Percentiles rank a stretch among this genome's conserved stretches.
Evolutionary conservation across 2,329 filamentous ascomycete genomes (phyloP).

Genomic region (Nothopassalora personata): DNA sequence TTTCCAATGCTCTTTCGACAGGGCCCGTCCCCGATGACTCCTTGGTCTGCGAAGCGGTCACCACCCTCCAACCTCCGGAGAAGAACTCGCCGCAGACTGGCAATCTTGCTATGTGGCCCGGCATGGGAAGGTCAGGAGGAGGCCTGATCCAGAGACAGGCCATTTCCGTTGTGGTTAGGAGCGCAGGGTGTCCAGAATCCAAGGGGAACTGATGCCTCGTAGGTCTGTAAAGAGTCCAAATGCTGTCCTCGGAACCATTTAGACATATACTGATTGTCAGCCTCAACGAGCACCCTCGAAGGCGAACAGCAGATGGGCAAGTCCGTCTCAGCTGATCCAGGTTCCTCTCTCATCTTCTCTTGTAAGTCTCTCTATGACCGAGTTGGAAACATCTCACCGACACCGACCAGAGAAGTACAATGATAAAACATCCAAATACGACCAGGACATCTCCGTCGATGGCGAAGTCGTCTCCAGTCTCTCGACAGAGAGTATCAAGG

Average conservation of each 20-base stretch:
- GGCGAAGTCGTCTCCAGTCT: conserved; percentile 38
- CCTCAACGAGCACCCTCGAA: conserved; percentile 38
- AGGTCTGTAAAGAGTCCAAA: not conserved
- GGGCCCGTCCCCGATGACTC: conserved; percentile 38
- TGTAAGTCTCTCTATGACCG: conserved; percentile 22
- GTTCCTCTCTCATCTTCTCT: conserved; percentile 40
- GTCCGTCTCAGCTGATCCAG: conserved; percentile 14
- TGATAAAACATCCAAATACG: conserved; percentile 38
- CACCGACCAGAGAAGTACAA: conserved; percentile 34
- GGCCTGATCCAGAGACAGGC: conserved; percentile 47
- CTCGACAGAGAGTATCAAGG: conserved; percentile 32
- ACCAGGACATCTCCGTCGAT: conserved; percentile 30
- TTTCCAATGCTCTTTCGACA: conserved; percentile 36
- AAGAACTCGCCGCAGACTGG: conserved; percentile 36
- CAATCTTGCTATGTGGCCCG: conserved; percentile 43
- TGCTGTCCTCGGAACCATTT: too few relatives aligned
- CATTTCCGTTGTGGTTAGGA: conserved; percentile 13
- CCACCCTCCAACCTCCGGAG: conserved; percentile 41
- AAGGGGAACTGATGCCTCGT: conserved; percentile 39
- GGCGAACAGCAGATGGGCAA: conserved; percentile 20
- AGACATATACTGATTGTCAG: too few relatives aligned
- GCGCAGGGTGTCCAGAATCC: conserved; percentile 9
- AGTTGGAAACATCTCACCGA: not conserved
- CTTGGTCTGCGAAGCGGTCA: conserved; percentile 42
- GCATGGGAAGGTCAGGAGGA: conserved; percentile 46